Percentiles rank a stretch among this genome's conserved stretches.
These are phyloP conservation scores for Lepidium aucheri DNA, from an alignment of 345 rosid genomes.

Conservation along the genomic window DNA sequence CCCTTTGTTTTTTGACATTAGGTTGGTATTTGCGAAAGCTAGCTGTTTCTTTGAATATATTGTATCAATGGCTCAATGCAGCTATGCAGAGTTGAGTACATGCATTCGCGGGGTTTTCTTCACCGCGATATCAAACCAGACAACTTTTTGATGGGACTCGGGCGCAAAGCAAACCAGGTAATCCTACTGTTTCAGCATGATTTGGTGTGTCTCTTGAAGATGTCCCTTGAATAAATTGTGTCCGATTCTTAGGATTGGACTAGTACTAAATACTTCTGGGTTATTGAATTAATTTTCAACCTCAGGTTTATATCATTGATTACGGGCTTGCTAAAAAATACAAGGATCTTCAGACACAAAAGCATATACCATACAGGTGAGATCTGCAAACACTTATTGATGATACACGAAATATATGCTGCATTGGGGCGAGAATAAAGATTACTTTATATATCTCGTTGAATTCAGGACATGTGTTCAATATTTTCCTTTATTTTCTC, in stretches of 20 bases:
- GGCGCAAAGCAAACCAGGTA: constrained; percentile 95
- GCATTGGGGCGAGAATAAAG: background rate
- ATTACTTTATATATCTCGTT: background rate
- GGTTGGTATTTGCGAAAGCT: background rate
- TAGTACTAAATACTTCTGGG: background rate
- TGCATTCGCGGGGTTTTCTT: constrained; percentile 91
- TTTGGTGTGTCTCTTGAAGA: background rate
- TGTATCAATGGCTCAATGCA: constrained; percentile 6
- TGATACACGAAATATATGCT: background rate
- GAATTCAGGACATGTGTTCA: background rate
- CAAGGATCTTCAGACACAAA: constrained; percentile 30
- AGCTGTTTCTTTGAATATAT: background rate
- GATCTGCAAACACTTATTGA: background rate
- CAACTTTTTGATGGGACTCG: constrained; percentile 94
- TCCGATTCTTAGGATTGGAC: background rate
- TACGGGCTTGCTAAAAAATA: constrained; percentile 34
- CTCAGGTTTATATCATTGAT: constrained; percentile 32
- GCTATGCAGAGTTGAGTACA: constrained; percentile 90
- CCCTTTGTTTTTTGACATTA: background rate
- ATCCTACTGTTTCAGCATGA: background rate
- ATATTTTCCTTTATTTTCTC: background rate
- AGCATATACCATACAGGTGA: constrained; percentile 35
- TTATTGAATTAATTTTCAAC: background rate
- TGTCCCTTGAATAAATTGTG: background rate
- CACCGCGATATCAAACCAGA: constrained; percentile 99